Conservation (phyloP, 305 asterid genomes). For the Fraxinus sp. region DNA sequence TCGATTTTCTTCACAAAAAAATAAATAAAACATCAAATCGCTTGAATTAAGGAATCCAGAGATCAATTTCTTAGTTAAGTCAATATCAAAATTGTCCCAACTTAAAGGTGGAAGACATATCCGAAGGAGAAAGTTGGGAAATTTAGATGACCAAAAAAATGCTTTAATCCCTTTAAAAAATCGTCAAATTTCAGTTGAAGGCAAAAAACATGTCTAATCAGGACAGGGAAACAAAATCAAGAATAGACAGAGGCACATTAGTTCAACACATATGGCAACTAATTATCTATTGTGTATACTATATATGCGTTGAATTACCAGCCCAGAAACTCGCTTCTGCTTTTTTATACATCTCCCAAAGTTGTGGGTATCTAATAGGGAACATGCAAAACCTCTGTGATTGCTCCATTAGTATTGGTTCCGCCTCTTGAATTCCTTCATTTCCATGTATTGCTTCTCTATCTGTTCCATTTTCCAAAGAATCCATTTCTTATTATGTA, state of each 20-base stretch:
- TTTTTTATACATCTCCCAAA: constrained; percentile 86
- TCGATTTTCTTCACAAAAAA: too few species aligned
- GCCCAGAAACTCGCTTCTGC: constrained; percentile 73
- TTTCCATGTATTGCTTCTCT: constrained; percentile 17
- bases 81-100: not conserved
- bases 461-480: constrained; percentile 44
- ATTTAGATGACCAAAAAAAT: not conserved
- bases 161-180: not conserved
- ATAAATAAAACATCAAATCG: too few species aligned
- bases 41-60: too few species aligned
- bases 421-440: constrained; percentile 39
- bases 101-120: not conserved
- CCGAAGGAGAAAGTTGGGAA: not conserved
- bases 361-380: constrained; percentile 61
- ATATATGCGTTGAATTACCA: constrained; percentile 31
- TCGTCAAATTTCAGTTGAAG: not conserved
- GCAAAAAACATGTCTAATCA: not conserved
- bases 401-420: constrained; percentile 65
- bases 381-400: constrained; percentile 66
- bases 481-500: constrained; percentile 40
- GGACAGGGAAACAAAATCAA: not conserved
- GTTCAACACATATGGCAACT: constrained; percentile 5
- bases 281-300: not conserved
- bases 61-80: not conserved
- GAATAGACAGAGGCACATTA: not conserved